Base-by-base conservation (phyloP, 192 early-diverging fungal species). In the Helicostylum pulchrum region DNA sequence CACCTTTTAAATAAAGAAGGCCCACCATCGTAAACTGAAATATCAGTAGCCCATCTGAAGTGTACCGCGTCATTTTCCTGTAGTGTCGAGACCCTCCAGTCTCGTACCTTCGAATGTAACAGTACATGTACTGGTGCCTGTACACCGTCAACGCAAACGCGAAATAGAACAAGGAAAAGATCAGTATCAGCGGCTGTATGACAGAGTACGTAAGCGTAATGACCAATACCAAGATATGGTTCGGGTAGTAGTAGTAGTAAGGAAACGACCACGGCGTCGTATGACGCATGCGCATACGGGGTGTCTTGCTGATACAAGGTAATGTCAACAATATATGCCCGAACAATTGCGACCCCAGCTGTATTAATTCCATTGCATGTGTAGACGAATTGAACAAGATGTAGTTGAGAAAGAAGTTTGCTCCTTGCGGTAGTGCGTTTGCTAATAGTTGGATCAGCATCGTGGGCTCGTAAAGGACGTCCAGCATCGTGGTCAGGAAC, bases 381-480 rank as follows among this genome's bases (percentile, higher is more conserved):
- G 81, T 77, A 43, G 78, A 80, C 1, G 76, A 79, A 66, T 83
- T 87, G 68, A 85, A 83, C 26, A 87, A 62, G 15, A 85, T 72
- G 46, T 85, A 87, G 60, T 82, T 83, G 45, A 87, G 66, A 34
- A 85, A 87, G 53, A 87, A 87, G 8, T 79, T 85, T 43, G 83
- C 80, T 39, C 83, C 85, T 56, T 81, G 71, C 3, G 78, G 81
- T 44, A 87, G 65, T 26, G 69, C 76, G 7, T 74, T 74, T 8
- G 81, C 83, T 11, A 87, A 64, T 0, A 78, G 53, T 1, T 76
- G 71, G 17, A 83, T 73, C 6, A 86, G 74, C 50, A 70, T 77
- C 14, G 82, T 78, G 8, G 85, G 85, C 39, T 73, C 56, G 31
- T 79, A 72, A 8, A 85, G 50, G 3, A 83, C 58, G 8, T 74